Conservation (phyloP, 2,329 filamentous ascomycete genomes). For the Fusarium mangiferae region DNA sequence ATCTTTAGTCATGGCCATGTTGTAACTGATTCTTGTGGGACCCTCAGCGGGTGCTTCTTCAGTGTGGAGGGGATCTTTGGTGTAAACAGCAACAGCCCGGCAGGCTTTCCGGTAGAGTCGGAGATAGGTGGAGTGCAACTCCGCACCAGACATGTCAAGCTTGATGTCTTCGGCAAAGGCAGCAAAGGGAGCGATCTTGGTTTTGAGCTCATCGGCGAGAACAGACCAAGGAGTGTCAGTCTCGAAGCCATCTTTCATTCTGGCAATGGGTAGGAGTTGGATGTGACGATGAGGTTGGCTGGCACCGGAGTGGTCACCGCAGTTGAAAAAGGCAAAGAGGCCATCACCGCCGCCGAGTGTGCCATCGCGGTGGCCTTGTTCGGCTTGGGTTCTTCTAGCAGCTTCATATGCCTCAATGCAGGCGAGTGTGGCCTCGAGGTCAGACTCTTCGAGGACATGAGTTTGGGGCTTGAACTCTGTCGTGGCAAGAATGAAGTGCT, state of each 20-base stretch:
- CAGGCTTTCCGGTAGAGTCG: constrained; percentile 59
- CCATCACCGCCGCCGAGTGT: constrained; percentile 43
- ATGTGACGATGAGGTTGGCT: constrained; percentile 78
- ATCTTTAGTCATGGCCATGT: constrained; percentile 67
- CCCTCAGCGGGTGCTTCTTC: constrained; percentile 47
- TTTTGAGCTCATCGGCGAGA: constrained; percentile 55
- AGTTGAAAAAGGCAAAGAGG: constrained; percentile 77
- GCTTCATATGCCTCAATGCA: constrained; percentile 68
- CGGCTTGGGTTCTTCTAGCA: background rate
- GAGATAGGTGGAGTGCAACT: constrained; percentile 57
- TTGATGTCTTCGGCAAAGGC: constrained; percentile 55
- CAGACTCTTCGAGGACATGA: constrained; percentile 67
- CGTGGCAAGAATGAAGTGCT: constrained; percentile 79
- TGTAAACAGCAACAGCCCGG: constrained; percentile 48
- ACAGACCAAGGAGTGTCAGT: constrained; percentile 56
- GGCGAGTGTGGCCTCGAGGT: constrained; percentile 69
- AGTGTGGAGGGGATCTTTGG: background rate
- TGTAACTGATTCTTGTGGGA: constrained; percentile 69
- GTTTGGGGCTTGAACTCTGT: constrained; percentile 72
- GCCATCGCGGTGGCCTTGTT: constrained; percentile 1
- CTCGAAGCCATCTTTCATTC: constrained; percentile 67
- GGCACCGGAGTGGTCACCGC: constrained; percentile 73
- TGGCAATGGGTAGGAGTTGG: constrained; percentile 73
- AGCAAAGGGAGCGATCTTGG: constrained; percentile 53
- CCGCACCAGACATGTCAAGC: constrained; percentile 47